phyloP scores from a whole-genome alignment of 495 filamentous ascomycete species.

The Gamarada debralockiae region DNA sequence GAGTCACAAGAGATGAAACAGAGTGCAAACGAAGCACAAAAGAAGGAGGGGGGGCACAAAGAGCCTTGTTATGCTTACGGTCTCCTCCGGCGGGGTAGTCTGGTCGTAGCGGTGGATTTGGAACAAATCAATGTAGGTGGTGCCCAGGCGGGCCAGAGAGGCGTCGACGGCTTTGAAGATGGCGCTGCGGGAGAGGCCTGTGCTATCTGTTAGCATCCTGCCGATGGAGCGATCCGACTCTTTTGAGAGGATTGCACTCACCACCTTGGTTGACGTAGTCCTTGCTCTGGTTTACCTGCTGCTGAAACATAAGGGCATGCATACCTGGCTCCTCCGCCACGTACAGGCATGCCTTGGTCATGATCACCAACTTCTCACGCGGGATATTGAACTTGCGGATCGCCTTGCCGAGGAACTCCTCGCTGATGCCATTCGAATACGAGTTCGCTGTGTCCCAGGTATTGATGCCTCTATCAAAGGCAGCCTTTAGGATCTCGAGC shows the following conservation, averaged over 20 bases:
- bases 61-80: too few species aligned
- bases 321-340: slow-evolving; percentile 59
- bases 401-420: slow-evolving; percentile 72
- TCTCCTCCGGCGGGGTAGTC: slow-evolving; percentile 57
- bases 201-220: background rate
- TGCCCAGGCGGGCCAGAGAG: slow-evolving; percentile 57
- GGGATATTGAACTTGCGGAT: slow-evolving; percentile 71
- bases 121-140: slow-evolving; percentile 67
- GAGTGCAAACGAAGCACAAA: too few species aligned
- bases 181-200: slow-evolving; percentile 55
- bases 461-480: slow-evolving; percentile 16
- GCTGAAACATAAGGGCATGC: too few species aligned
- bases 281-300: slow-evolving; percentile 59
- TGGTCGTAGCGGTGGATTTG: slow-evolving; percentile 67
- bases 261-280: slow-evolving; percentile 29
- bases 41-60: too few species aligned
- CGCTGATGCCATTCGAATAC: slow-evolving; percentile 70
- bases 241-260: slow-evolving; percentile 14
- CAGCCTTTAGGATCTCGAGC: slow-evolving; percentile 16
- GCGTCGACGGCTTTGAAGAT: slow-evolving; percentile 71
- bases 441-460: slow-evolving; percentile 36
- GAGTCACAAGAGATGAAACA: too few species aligned
- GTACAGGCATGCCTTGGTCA: slow-evolving; percentile 66
- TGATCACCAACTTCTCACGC: slow-evolving; percentile 66
- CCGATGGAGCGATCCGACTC: background rate